Evolutionary conservation across 345 rosid genomes (phyloP), one percentile per base, ranked within the genome.

Genomic region (Eucalyptus guilfoylei): DNA sequence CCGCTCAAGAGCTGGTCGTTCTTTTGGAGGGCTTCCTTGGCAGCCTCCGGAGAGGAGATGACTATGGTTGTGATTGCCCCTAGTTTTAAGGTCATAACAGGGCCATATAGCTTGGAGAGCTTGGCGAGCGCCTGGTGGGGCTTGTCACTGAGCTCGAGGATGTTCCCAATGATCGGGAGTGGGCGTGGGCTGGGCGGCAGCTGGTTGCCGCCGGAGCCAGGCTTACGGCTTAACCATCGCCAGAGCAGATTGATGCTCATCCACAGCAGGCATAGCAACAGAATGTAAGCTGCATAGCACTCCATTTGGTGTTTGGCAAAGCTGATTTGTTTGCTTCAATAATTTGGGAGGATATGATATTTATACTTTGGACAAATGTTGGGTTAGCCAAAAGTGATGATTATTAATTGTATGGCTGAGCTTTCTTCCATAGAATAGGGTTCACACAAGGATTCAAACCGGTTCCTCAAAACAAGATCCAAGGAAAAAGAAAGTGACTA

Each of bases 1-100:
- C 87, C 52, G n/a, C 87, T 91, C 85, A 94, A 86, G n/a, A 80
- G 54, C n/a, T 81, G 91, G 88, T 94, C 95, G 28, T 92, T 91
- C 60, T 88, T 93, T 80, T 93, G 91, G n/a, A 93, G 92, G 86
- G 91, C 90, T 62, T 95, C 91, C 90, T 90, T 90, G 50, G 94
- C 96, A 52, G 90, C 49, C 15, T n/a, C 88, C 7, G 90, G 89
- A 16, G 94, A 95, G 30, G 94, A 90, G 44, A 93, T 30, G 21
- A 93, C 93, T 23, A 95, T 50, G 11, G 93, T 92, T 12, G 92
- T 91, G 34, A 88, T n/a, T n/a, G 55, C 34, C 37, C 97, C 95
- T 6, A 94, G 91, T 88, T 90, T 87, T n/a, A 93, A 50, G 42
- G 80, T 89, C 93, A 92, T 92, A 16, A 95, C 81, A 24, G 92